Conservation (phyloP, 148 eudicot genomes). For the Arctostaphylos glauca region DNA sequence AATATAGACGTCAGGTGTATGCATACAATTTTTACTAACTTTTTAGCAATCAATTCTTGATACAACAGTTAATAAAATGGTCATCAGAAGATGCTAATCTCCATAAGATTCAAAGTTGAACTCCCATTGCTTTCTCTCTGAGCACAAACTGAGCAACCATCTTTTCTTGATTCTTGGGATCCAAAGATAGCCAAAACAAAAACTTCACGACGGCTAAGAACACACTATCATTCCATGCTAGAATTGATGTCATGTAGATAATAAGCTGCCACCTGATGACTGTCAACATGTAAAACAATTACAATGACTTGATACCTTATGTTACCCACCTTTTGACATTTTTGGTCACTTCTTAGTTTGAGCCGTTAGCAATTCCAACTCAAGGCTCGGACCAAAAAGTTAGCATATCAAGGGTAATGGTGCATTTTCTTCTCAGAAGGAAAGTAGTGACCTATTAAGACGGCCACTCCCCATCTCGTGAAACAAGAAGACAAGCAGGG, state of each 20-base stretch:
- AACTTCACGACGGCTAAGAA: background rate
- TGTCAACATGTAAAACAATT: background rate
- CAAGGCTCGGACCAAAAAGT: background rate
- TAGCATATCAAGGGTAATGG: background rate
- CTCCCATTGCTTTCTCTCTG: background rate
- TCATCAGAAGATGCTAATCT: background rate
- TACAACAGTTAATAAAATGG: background rate
- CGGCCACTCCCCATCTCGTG: background rate
- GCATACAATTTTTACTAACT: background rate
- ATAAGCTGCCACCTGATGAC: background rate
- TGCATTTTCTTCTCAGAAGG: background rate
- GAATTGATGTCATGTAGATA: background rate
- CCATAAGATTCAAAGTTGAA: background rate
- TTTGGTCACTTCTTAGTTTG: background rate
- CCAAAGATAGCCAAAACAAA: background rate
- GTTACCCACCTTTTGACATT: background rate
- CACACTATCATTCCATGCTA: background rate
- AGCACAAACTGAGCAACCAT: background rate
- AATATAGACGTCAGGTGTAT: background rate
- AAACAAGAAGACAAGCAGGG: background rate
- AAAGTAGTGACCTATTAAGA: background rate
- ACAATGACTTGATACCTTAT: background rate
- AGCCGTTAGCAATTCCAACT: constrained; percentile 4
- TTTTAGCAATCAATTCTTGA: background rate
- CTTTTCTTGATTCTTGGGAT: background rate